Evolutionary conservation across 148 eudicot species (phyloP).

Genomic region (Nepenthes gracilis): DNA sequence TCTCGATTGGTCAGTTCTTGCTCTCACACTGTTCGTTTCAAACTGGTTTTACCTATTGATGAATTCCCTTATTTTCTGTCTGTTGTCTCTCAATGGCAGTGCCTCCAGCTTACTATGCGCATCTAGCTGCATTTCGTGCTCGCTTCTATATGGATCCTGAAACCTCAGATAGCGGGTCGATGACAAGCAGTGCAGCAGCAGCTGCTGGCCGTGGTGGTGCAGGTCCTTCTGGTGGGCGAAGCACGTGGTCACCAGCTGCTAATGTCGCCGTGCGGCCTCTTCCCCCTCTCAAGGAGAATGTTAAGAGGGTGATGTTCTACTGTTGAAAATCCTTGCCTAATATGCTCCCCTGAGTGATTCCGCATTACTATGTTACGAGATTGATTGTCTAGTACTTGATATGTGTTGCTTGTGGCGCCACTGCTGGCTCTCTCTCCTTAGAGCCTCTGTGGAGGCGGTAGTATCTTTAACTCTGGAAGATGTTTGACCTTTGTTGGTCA

Average conservation of each 20-base stretch:
- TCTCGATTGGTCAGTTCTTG: conserved; percentile 46
- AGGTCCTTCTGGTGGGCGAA: conserved; percentile 23
- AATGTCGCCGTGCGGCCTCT: conserved; percentile 61
- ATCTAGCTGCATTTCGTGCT: conserved; percentile 71
- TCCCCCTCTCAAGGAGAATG: conserved; percentile 60
- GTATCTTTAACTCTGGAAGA: no score
- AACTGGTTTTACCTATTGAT: not conserved
- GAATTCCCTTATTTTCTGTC: not conserved
- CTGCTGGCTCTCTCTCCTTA: no score
- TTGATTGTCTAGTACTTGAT: no score
- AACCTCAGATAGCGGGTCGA: conserved; percentile 54
- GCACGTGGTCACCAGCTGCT: conserved; percentile 30
- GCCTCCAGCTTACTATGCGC: conserved; percentile 78
- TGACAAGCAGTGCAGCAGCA: conserved; percentile 37
- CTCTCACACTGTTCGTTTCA: not conserved
- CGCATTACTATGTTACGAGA: no score
- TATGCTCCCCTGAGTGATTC: no score
- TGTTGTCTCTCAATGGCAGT: conserved; percentile 15
- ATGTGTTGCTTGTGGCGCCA: no score
- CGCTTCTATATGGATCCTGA: conserved; percentile 70
- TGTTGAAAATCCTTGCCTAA: conserved; percentile 13
- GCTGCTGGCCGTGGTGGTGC: conserved; percentile 38
- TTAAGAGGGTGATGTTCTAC: conserved; percentile 64
- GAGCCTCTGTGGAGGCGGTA: no score
- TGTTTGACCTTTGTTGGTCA: no score